A percentile compares a stretch with the other conserved stretches of the same genome.
Evolutionary conservation across 306 rosid species (phyloP).

Genomic region (Inga oerstediana): DNA sequence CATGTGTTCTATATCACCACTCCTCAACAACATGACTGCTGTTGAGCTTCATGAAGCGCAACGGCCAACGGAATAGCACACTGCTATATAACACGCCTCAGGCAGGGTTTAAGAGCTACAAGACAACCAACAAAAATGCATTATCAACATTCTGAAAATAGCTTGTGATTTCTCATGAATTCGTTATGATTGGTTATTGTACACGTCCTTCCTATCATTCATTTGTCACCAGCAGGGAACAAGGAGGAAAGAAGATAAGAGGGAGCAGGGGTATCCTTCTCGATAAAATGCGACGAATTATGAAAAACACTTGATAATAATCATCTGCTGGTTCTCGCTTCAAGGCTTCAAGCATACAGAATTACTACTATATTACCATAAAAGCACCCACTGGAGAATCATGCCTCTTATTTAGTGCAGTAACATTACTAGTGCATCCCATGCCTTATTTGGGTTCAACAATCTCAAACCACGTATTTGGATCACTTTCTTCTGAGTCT

Average conservation of each 20-base stretch:
- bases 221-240: background rate
- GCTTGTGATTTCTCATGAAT: background rate
- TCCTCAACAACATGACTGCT: background rate
- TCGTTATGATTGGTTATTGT: background rate
- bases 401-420: conserved; percentile 39
- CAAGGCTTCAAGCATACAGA: conserved; percentile 13
- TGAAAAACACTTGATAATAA: background rate
- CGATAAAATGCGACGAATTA: background rate
- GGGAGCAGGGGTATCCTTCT: background rate
- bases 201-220: background rate
- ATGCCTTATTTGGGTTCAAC: background rate
- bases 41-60: conserved; percentile 5
- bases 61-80: background rate
- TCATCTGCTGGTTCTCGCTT: background rate
- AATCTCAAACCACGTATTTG: background rate
- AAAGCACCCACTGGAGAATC: conserved; percentile 45
- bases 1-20: background rate
- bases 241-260: background rate
- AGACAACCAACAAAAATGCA: background rate
- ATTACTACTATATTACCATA: background rate
- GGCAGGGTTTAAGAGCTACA: background rate
- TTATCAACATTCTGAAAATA: background rate
- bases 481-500: conserved; percentile 60
- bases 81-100: background rate
- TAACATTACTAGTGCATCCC: conserved; percentile 2